A percentile compares a stretch with the other conserved stretches of the same genome.
Evolutionary conservation across 257 asterid species (phyloP).

Genomic region (Ballota nigra): DNA sequence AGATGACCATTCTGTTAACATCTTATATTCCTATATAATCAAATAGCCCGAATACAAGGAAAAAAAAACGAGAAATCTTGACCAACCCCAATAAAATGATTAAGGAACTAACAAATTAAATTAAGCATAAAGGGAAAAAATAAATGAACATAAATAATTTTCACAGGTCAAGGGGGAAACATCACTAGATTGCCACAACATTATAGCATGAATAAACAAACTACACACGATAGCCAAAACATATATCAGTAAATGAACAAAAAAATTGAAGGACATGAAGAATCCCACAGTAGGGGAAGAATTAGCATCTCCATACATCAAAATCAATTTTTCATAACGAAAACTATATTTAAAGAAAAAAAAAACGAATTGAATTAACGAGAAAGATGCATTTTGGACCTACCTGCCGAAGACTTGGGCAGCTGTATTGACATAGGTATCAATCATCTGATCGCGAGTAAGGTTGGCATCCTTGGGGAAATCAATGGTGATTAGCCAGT

Average conservation of each 20-base stretch:
- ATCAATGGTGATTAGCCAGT: slow-evolving; percentile 88
- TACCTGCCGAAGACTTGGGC: slow-evolving; percentile 69
- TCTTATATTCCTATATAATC: neutral
- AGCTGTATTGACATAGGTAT: slow-evolving; percentile 65
- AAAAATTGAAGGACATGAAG: neutral
- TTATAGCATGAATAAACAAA: neutral
- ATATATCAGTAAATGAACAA: neutral
- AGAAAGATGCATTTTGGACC: neutral
- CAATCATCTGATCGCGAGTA: slow-evolving; percentile 69
- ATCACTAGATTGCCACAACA: neutral
- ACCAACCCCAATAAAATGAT: neutral
- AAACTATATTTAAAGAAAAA: too few relatives aligned
- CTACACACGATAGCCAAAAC: neutral
- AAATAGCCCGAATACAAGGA: neutral
- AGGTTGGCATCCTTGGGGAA: slow-evolving; percentile 54
- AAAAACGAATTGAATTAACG: neutral
- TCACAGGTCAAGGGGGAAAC: neutral
- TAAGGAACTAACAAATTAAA: neutral
- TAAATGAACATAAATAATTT: neutral
- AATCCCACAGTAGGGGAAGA: neutral
- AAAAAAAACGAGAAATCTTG: neutral
- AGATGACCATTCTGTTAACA: neutral
- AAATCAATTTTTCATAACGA: neutral
- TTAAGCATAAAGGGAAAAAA: too few relatives aligned
- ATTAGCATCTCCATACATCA: neutral